Conservation (phyloP, 2,329 filamentous ascomycete species). For the Pseudogymnoascus sp. region DNA sequence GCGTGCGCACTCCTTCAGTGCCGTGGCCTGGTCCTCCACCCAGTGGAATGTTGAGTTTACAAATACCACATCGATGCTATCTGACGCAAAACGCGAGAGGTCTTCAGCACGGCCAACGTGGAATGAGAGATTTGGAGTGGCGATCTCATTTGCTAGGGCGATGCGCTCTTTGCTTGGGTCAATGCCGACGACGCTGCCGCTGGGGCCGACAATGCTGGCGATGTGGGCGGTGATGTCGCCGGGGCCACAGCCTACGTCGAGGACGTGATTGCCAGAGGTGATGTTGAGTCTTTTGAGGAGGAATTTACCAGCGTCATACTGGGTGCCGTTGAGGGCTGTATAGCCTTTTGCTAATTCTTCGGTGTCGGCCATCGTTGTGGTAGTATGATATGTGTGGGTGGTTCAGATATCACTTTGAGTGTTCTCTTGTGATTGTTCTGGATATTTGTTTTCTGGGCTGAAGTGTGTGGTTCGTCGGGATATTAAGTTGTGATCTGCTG, state of each 20-base stretch:
- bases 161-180: slow-evolving; percentile 27
- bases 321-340: slow-evolving; percentile 22
- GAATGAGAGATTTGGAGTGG: slow-evolving; percentile 23
- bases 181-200: slow-evolving; percentile 23
- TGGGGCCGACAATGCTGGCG: slow-evolving; percentile 20
- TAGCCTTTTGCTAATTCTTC: slow-evolving; percentile 25
- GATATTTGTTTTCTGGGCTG: background rate
- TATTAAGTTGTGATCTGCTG: background rate
- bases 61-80: slow-evolving; percentile 24
- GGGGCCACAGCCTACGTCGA: slow-evolving; percentile 31
- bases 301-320: slow-evolving; percentile 22
- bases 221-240: slow-evolving; percentile 27
- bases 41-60: slow-evolving; percentile 27
- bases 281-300: slow-evolving; percentile 22
- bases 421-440: background rate
- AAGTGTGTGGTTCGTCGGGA: background rate
- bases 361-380: slow-evolving; percentile 18
- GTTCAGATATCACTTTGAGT: background rate
- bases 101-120: slow-evolving; percentile 23
- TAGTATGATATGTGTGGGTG: background rate
- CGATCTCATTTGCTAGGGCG: slow-evolving; percentile 15
- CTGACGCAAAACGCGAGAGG: slow-evolving; percentile 20
- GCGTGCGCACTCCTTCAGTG: slow-evolving; percentile 21
- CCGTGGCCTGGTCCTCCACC: slow-evolving; percentile 23
- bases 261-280: slow-evolving; percentile 20